Percentiles rank a stretch among this genome's conserved stretches.
Evolutionary conservation across 768 basidiomycete species (phyloP).

Genomic region (Chiua virens): DNA sequence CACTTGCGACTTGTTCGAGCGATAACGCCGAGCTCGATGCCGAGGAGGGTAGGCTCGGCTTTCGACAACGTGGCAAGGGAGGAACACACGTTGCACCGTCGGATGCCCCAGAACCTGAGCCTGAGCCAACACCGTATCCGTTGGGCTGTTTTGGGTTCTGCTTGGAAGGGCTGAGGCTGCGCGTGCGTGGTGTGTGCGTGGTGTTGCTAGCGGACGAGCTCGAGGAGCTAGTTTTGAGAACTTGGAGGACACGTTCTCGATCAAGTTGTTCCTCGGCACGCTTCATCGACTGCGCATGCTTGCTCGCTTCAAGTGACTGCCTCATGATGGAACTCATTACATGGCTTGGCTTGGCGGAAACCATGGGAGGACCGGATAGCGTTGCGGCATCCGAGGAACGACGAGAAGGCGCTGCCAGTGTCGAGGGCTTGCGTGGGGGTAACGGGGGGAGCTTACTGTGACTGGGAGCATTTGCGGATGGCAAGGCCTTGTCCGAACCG

Average conservation of each 20-base stretch:
- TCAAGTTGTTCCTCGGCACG: conserved; percentile 67
- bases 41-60: conserved; percentile 35
- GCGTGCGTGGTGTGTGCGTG: conserved; percentile 24
- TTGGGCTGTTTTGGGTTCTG: neutral
- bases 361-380: conserved; percentile 16
- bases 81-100: conserved; percentile 28
- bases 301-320: conserved; percentile 72
- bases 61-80: conserved; percentile 37
- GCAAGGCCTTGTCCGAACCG: conserved; percentile 6
- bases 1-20: conserved; percentile 44
- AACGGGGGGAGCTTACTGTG: conserved; percentile 29
- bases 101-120: conserved; percentile 13
- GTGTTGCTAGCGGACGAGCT: conserved; percentile 13
- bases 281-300: conserved; percentile 69
- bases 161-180: conserved; percentile 34
- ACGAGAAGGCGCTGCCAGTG: conserved; percentile 16
- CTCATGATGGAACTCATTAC: conserved; percentile 66
- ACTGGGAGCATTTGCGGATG: neutral
- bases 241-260: conserved; percentile 66
- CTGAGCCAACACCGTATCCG: neutral
- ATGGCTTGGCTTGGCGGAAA: conserved; percentile 37
- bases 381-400: conserved; percentile 20
- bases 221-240: conserved; percentile 62
- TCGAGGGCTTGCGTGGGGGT: conserved; percentile 38
- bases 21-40: conserved; percentile 35